A percentile compares a stretch with the other conserved stretches of the same genome.
Conservation (phyloP, 1,139 yeast genomes). For the Yamadazyma taylorii region DNA sequence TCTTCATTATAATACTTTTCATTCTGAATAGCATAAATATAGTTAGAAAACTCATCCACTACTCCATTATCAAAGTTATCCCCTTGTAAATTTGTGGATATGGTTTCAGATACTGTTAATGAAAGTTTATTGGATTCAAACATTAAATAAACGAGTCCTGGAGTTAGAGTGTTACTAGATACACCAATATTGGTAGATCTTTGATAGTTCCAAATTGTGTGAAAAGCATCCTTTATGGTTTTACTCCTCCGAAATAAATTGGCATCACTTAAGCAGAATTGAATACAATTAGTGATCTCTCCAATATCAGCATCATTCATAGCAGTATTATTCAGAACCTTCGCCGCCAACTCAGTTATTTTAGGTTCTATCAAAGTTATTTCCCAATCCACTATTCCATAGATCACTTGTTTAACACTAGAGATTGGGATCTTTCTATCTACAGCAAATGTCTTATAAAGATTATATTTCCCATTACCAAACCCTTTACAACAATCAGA, state of each 20-base stretch:
- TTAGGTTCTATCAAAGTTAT: conserved; percentile 14
- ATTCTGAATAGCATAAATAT: conserved; percentile 54
- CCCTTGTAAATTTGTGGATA: neutral
- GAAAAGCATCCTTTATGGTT: neutral
- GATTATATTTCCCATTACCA: conserved; percentile 50
- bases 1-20: conserved; percentile 45
- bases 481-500: conserved; percentile 52
- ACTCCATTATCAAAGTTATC: neutral
- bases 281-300: neutral
- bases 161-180: conserved; percentile 17
- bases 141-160: conserved; percentile 54
- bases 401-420: conserved; percentile 51
- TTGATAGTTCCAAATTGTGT: neutral
- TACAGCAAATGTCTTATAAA: conserved; percentile 52
- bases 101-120: neutral
- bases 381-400: conserved; percentile 57
- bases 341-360: too few species aligned
- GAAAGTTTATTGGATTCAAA: conserved; percentile 53
- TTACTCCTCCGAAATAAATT: neutral
- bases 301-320: too few species aligned
- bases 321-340: too few species aligned
- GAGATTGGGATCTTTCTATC: conserved; percentile 49
- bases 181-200: too few species aligned
- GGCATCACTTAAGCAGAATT: neutral
- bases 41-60: conserved; percentile 53